Base-by-base conservation (phyloP, 2,329 filamentous ascomycete genomes). In the Aspergillus phoenicis region DNA sequence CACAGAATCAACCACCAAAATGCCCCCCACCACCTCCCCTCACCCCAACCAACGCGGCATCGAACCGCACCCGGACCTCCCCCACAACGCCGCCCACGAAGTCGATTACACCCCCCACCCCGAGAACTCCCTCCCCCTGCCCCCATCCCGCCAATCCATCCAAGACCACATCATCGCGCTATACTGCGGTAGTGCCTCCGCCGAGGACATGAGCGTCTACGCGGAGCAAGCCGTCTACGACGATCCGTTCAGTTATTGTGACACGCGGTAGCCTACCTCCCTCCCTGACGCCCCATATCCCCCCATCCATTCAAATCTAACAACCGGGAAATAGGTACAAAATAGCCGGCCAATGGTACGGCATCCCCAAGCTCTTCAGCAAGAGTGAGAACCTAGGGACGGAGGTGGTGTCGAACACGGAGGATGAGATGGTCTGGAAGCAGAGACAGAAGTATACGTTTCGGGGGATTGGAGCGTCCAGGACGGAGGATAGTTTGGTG, bases 261-360 rank as follows among this genome's bases (percentile, higher is more conserved):
- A 63, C 15, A 63, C 61, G 13, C 59, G 61, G 52, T 61, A 58
- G 48, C 15, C 13, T 4, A 24, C 33, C n/a, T 8, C 17, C 1
- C 24, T 2, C 1, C 20, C 17, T 15, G 20, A 20, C 28, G 4
- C 15, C 8, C 41, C 17, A 45, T 13, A 2, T 2, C 3, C 8
- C 38, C 15, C 38, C 15, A 7, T 15, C 8, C 38, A 2, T 41
- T 5, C 1, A 41, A 15, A 17, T 3, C 7, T 15, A 3, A 4
- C 4, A 7, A 41, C 15, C 13, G 15, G 2, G 6, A 7, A 5
- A 11, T 47, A 60, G 59, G 7, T 47, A 61, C 20, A 63, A 63
- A 33, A 61, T 61, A 5, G 61, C 61, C 4, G 61, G 61, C 15
- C 61, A 63, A 28, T 63, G 61, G 61, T 61, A 61, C 38, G 61